Base-by-base conservation (phyloP, 2,329 filamentous ascomycete species). In the Conoideocrella luteorostrata region DNA sequence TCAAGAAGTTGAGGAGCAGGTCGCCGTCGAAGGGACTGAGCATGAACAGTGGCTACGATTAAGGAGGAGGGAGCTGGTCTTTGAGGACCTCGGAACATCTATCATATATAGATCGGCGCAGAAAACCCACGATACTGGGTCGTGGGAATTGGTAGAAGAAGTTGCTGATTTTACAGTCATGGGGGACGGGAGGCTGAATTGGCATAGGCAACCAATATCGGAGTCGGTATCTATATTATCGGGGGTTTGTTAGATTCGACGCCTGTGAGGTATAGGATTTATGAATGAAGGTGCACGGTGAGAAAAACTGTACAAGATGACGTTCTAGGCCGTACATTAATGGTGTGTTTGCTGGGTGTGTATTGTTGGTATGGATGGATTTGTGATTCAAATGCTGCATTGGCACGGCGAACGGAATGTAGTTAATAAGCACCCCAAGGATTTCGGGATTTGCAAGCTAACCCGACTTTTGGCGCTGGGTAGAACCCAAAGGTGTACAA, bases 81-180 rank as follows among this genome's bases (percentile, higher is more conserved):
- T 68, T 47, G 63, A 65, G 45, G 63, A 66, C 22, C 55, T 65
- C 15, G 64, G 64, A 0, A 54, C 54, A 12, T 62, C 54, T 15
- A 59, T 68, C 21, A 60, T 68, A 40, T 66, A 65, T 38, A 57
- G 66, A 3, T 66, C 58, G 12, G 48, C 62, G 13, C 56, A 59
- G 42, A 64, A 57, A 52, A 53, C 63, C 21, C 45, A 39, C 5
- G 41, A 20, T 3, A 61, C 57, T 1, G 64, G 59, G 0, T 37
- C 48, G 5, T 69, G 66, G 66, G 59, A 58, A 23, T 50, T 67
- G 18, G 50, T 69, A 0, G 66, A 69, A 44, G 66, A 69, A 47
- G 54, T 52, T 7, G 63, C 65, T 1, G 53, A 58, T 5, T 62
- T 62, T 36, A 44, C 43, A 9, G 57, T 66, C 4, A 48, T 48